A percentile compares a stretch with the other conserved stretches of the same genome.
These are phyloP conservation scores for Serendipita sp. DNA, from an alignment of 768 basidiomycete species.

Conservation along the genomic window DNA sequence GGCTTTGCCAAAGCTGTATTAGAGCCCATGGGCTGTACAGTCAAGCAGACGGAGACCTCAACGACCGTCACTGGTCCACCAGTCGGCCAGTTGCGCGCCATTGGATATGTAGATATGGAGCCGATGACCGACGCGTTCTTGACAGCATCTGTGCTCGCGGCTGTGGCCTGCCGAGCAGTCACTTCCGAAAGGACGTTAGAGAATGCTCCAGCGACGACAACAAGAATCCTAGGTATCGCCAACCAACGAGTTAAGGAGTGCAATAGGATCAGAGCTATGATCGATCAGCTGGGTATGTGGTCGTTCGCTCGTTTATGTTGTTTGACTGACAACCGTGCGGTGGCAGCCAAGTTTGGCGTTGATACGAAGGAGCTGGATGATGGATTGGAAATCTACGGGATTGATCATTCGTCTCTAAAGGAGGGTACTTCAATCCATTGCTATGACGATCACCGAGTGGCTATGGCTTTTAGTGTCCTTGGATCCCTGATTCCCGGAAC, in stretches of 20 bases:
- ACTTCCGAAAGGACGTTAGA: constrained; percentile 24
- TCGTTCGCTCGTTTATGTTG: not conserved
- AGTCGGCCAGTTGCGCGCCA: constrained; percentile 57
- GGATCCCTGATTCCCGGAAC: constrained; percentile 57
- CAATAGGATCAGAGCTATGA: constrained; percentile 92
- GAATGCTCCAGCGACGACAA: constrained; percentile 24
- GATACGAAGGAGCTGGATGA: constrained; percentile 83
- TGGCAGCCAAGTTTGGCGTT: constrained; percentile 80
- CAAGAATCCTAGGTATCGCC: constrained; percentile 84
- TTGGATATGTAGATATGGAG: constrained; percentile 91
- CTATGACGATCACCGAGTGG: constrained; percentile 97
- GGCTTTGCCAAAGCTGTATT: constrained; percentile 85
- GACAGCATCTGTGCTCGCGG: constrained; percentile 83
- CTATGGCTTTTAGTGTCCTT: constrained; percentile 93
- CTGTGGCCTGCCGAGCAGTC: constrained; percentile 42
- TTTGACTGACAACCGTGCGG: not conserved
- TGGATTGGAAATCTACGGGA: constrained; percentile 79
- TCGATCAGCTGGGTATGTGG: constrained; percentile 67
- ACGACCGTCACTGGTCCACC: constrained; percentile 89
- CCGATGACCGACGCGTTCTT: constrained; percentile 99
- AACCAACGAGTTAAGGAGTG: constrained; percentile 99
- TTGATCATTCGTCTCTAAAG: constrained; percentile 42
- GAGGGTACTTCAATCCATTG: constrained; percentile 75
- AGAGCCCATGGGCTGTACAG: constrained; percentile 86
- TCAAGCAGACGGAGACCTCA: constrained; percentile 70